A percentile compares a stretch with the other conserved stretches of the same genome.
Conservation (phyloP, 2,329 filamentous ascomycete species). For the Xylaria sp. region DNA sequence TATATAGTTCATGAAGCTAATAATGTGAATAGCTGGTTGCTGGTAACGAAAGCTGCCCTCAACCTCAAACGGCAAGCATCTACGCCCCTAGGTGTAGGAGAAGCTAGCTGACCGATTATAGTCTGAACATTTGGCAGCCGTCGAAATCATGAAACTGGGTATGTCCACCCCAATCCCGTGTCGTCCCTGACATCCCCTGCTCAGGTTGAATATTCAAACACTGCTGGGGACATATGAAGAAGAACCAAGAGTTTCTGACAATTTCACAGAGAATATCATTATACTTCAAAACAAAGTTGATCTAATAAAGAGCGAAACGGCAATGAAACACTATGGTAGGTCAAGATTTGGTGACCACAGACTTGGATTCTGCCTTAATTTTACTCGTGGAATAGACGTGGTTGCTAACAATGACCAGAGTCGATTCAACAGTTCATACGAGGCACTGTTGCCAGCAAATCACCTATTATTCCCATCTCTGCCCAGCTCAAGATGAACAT, state of each 20-base stretch:
- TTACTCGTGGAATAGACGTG: neutral
- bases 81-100: too few species aligned
- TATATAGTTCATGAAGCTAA: slow-evolving; percentile 15
- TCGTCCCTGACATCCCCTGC: neutral
- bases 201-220: neutral
- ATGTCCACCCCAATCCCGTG: slow-evolving; percentile 8
- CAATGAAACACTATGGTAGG: slow-evolving; percentile 80
- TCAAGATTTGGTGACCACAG: neutral
- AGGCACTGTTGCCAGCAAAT: slow-evolving; percentile 93
- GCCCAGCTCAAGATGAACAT: slow-evolving; percentile 99
- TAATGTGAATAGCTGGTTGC: slow-evolving; percentile 63
- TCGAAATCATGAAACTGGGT: slow-evolving; percentile 98
- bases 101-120: slow-evolving; percentile 20
- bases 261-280: slow-evolving; percentile 85
- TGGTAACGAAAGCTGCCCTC: slow-evolving; percentile 97
- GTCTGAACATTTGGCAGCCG: slow-evolving; percentile 97
- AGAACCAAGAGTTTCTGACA: slow-evolving; percentile 5
- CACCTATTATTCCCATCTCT: slow-evolving; percentile 95
- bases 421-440: slow-evolving; percentile 99
- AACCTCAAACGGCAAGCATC: slow-evolving; percentile 80
- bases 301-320: slow-evolving; percentile 95
- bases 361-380: neutral
- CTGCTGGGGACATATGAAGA: neutral
- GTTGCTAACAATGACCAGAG: slow-evolving; percentile 56
- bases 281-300: slow-evolving; percentile 99